A percentile compares a stretch with the other conserved stretches of the same genome.
Conservation (phyloP, 2,329 filamentous ascomycete species). For the Meredithiella fracta region DNA sequence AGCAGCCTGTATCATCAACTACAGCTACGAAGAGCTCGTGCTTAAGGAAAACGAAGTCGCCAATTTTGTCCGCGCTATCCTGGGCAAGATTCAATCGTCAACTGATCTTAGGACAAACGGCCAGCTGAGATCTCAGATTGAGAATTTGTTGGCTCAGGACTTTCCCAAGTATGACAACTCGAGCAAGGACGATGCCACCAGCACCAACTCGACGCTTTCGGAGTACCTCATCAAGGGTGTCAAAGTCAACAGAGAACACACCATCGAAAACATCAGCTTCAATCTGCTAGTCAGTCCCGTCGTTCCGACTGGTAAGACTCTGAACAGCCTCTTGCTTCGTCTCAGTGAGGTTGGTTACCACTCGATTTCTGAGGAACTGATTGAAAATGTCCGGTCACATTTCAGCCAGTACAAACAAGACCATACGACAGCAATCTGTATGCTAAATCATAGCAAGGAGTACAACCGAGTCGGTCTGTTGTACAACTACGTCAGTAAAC, state of each 20-base stretch:
- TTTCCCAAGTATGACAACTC: slow-evolving; percentile 6
- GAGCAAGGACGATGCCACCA: background rate
- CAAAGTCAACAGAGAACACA: slow-evolving; percentile 4
- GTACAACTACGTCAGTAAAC: slow-evolving; percentile 8
- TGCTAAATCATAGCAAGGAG: slow-evolving; percentile 12
- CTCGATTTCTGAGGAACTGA: slow-evolving; percentile 34
- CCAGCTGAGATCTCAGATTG: slow-evolving; percentile 7
- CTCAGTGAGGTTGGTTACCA: slow-evolving; percentile 37
- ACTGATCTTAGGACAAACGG: background rate
- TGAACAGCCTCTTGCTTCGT: slow-evolving; percentile 53
- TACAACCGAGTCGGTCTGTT: slow-evolving; percentile 11
- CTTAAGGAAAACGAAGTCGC: slow-evolving; percentile 9
- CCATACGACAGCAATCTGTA: slow-evolving; percentile 10
- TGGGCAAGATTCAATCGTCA: slow-evolving; percentile 6
- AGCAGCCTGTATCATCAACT: background rate
- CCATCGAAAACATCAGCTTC: slow-evolving; percentile 37
- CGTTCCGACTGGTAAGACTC: slow-evolving; percentile 50
- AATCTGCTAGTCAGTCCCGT: slow-evolving; percentile 47
- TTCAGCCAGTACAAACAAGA: slow-evolving; percentile 9
- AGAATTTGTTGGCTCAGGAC: slow-evolving; percentile 9
- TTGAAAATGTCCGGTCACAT: slow-evolving; percentile 12
- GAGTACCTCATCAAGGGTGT: slow-evolving; percentile 11
- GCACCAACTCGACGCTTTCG: slow-evolving; percentile 7
- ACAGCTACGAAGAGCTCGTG: slow-evolving; percentile 2
- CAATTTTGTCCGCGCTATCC: slow-evolving; percentile 11